These are phyloP conservation scores for Pestalotiopsis sp. DNA, from an alignment of 2,329 filamentous ascomycete species.

Conservation along the genomic window DNA sequence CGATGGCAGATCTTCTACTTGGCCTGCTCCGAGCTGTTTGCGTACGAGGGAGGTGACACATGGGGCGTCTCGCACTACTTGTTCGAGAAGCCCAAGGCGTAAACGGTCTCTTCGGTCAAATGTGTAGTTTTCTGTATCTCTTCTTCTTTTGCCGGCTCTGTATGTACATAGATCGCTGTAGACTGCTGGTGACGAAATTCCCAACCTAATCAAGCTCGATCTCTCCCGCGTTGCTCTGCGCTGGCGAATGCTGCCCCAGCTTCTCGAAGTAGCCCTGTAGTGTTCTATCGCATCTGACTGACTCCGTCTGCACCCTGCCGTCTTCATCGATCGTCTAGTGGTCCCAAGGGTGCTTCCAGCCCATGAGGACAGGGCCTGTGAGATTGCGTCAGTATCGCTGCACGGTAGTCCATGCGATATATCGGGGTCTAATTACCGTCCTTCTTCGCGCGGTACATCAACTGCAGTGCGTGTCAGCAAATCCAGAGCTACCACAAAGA, in stretches of 20 bases:
- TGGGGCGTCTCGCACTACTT: constrained; percentile 71
- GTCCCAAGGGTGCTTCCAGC: constrained; percentile 97
- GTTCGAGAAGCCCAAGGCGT: constrained; percentile 56
- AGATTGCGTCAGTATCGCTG: constrained; percentile 11
- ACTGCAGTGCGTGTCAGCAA: constrained; percentile 49
- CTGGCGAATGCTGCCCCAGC: neutral
- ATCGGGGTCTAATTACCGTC: constrained; percentile 63
- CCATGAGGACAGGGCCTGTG: constrained; percentile 74
- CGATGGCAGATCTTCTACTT: constrained; percentile 75
- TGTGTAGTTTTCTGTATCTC: constrained; percentile 2
- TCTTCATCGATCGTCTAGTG: constrained; percentile 61
- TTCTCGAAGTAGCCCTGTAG: neutral
- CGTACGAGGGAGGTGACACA: constrained; percentile 64
- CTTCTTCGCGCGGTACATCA: constrained; percentile 96
- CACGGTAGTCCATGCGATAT: neutral
- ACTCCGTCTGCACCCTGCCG: neutral
- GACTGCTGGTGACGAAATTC: neutral
- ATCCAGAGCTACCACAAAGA: neutral
- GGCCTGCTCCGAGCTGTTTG: constrained; percentile 72
- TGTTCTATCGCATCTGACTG: neutral
- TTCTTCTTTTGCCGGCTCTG: neutral
- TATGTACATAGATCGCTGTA: constrained; percentile 10
- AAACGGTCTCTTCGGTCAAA: neutral
- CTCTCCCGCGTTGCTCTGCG: neutral
- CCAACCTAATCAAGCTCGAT: neutral